These are phyloP conservation scores for Millerozyma acaciae DNA, from an alignment of 805 yeast species.

Conservation along the genomic window DNA sequence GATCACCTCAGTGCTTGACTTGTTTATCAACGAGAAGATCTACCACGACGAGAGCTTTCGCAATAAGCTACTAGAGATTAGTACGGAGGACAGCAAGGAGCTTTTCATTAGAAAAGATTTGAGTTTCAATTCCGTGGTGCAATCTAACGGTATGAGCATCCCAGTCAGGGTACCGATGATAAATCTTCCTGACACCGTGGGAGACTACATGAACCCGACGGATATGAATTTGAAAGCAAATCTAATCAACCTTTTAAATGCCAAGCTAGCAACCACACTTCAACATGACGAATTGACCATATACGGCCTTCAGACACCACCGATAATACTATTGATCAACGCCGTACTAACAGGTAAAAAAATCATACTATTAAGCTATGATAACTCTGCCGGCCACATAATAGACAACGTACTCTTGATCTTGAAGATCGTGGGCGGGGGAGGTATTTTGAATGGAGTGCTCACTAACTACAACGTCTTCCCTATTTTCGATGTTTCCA, in stretches of 20 bases:
- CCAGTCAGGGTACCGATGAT: slow-evolving; percentile 44
- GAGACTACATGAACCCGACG: slow-evolving; percentile 44
- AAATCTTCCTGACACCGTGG: slow-evolving; percentile 38
- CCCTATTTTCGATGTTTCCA: slow-evolving; percentile 62
- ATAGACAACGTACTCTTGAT: slow-evolving; percentile 37
- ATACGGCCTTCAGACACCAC: slow-evolving; percentile 53
- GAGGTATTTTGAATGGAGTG: slow-evolving; percentile 40
- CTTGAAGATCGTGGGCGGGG: slow-evolving; percentile 39
- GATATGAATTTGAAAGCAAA: slow-evolving; percentile 40
- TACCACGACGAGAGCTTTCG: slow-evolving; percentile 38
- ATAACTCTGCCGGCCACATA: slow-evolving; percentile 41
- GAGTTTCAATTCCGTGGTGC: slow-evolving; percentile 36
- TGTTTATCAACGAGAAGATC: slow-evolving; percentile 39
- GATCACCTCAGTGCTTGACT: slow-evolving; percentile 40
- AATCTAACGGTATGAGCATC: slow-evolving; percentile 39
- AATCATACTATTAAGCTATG: slow-evolving; percentile 36
- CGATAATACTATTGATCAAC: slow-evolving; percentile 32
- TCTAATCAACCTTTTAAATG: slow-evolving; percentile 30
- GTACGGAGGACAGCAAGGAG: slow-evolving; percentile 22
- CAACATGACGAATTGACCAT: slow-evolving; percentile 47
- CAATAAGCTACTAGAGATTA: slow-evolving; percentile 30
- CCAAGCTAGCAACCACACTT: slow-evolving; percentile 29
- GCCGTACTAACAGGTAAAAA: slow-evolving; percentile 37
- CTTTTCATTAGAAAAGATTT: slow-evolving; percentile 42
- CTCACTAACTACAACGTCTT: slow-evolving; percentile 39